phyloP scores from a whole-genome alignment of 768 basidiomycete genomes.

The Rubroboletus satanas region DNA sequence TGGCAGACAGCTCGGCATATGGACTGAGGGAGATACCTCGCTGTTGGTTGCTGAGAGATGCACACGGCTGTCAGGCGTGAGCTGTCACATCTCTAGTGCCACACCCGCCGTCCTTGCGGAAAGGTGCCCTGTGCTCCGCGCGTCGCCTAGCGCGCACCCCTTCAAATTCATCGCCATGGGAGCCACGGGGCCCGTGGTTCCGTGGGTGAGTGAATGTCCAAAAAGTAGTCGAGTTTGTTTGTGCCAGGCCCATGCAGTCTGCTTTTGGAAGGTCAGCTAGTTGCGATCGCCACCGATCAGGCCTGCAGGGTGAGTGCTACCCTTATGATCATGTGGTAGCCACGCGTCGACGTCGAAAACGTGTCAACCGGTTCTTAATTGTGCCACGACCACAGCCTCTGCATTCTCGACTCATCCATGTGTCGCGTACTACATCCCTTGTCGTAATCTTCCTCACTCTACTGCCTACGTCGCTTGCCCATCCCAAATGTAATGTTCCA shows the following conservation, averaged over 20 bases:
- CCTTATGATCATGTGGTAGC: not conserved
- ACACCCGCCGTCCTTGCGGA: conserved; percentile 3
- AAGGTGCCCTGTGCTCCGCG: not conserved
- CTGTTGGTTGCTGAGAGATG: conserved; percentile 2
- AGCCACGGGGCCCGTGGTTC: conserved; percentile 14
- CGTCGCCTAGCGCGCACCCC: conserved; percentile 9
- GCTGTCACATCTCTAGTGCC: conserved; percentile 4
- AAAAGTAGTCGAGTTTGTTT: conserved; percentile 5
- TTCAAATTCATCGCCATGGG: conserved; percentile 25
- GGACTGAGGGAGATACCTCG: not conserved
- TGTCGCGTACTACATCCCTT: not conserved
- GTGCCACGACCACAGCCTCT: conserved; percentile 10
- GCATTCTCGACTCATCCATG: conserved; percentile 8
- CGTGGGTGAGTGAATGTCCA: conserved; percentile 4
- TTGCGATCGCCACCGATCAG: conserved; percentile 23
- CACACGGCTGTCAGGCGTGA: conserved; percentile 8
- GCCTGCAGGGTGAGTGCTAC: conserved; percentile 3
- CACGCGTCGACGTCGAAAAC: conserved; percentile 28
- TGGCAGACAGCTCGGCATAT: not conserved
- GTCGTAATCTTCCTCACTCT: conserved; percentile 1
- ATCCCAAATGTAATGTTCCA: conserved; percentile 71
- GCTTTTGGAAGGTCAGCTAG: conserved; percentile 2
- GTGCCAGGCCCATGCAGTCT: not conserved
- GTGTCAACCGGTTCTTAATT: conserved; percentile 8
- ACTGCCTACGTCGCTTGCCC: conserved; percentile 39